These are phyloP conservation scores for Barbarea vulgaris DNA, from an alignment of 345 rosid genomes.

Conservation along the genomic window DNA sequence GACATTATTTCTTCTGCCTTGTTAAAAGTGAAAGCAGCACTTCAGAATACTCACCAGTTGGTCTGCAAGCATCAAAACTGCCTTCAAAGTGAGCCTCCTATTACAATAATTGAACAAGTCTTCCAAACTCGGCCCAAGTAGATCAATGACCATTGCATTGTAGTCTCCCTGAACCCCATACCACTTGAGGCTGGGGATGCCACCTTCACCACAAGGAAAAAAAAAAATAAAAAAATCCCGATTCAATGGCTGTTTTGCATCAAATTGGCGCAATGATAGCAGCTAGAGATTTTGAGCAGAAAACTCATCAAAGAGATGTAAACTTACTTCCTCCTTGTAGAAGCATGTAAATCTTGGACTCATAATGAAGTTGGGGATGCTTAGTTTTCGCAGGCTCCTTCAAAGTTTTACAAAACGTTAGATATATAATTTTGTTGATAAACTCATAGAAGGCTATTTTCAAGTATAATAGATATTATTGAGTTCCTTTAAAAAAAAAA, in stretches of 20 bases:
- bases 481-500: neutral
- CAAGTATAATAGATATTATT: neutral
- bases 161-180: slow-evolving; percentile 82
- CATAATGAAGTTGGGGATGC: slow-evolving; percentile 92
- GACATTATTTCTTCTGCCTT: neutral
- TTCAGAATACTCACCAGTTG: slow-evolving; percentile 57
- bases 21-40: neutral
- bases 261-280: neutral
- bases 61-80: slow-evolving; percentile 90
- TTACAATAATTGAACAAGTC: slow-evolving; percentile 83
- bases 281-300: neutral
- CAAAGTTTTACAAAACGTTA: slow-evolving; percentile 22
- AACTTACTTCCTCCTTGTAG: slow-evolving; percentile 87
- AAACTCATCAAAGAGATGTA: slow-evolving; percentile 27
- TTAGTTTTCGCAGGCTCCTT: slow-evolving; percentile 85
- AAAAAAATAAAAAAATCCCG: neutral
- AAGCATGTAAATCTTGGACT: slow-evolving; percentile 84
- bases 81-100: slow-evolving; percentile 68
- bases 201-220: slow-evolving; percentile 55
- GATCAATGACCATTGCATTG: slow-evolving; percentile 84
- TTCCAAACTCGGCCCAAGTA: slow-evolving; percentile 91
- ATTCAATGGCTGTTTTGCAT: neutral
- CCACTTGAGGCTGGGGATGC: slow-evolving; percentile 87
- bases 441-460: neutral
- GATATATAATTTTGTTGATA: neutral